phyloP scores from a whole-genome alignment of 139 green algal species.

The Klebsormidium nitens region DNA sequence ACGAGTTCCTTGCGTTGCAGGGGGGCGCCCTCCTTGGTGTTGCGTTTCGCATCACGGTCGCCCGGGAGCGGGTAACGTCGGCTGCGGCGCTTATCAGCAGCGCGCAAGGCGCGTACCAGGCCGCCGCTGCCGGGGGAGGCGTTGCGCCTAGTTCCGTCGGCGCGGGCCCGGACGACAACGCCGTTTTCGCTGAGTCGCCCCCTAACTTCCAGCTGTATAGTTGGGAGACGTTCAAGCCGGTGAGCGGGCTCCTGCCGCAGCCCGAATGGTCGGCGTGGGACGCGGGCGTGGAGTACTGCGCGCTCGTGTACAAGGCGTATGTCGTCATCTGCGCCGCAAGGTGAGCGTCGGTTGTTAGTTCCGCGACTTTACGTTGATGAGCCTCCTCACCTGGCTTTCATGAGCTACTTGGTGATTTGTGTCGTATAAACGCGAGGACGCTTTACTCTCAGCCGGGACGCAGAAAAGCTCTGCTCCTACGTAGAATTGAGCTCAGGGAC shows the following conservation, averaged over 20 bases:
- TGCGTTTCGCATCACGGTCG: constrained; percentile 8
- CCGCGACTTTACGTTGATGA: too few species aligned
- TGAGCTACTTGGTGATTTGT: too few species aligned
- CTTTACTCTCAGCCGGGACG: too few species aligned
- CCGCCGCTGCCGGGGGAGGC: neutral
- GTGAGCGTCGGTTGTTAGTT: too few species aligned
- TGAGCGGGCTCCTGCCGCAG: constrained; percentile 18
- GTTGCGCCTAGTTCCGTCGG: too few species aligned
- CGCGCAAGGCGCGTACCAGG: neutral
- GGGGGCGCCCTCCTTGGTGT: constrained; percentile 32
- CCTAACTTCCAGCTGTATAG: constrained; percentile 15
- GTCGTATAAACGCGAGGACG: too few species aligned
- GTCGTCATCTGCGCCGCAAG: constrained; percentile 12
- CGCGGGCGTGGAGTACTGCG: constrained; percentile 30
- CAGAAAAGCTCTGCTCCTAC: too few species aligned
- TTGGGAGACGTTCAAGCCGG: constrained; percentile 34
- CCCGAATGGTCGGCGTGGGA: constrained; percentile 34
- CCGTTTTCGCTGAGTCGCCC: too few species aligned
- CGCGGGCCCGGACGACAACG: too few species aligned
- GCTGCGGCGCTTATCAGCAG: too few species aligned
- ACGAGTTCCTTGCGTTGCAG: constrained; percentile 31
- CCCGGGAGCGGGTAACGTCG: neutral
- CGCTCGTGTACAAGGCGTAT: constrained; percentile 21
- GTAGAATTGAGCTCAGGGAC: too few species aligned
- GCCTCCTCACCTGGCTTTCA: too few species aligned